Percentiles rank a stretch among this genome's conserved stretches.
Evolutionary conservation across 768 basidiomycete species (phyloP).

Genomic region (Fomitopsis serialis): DNA sequence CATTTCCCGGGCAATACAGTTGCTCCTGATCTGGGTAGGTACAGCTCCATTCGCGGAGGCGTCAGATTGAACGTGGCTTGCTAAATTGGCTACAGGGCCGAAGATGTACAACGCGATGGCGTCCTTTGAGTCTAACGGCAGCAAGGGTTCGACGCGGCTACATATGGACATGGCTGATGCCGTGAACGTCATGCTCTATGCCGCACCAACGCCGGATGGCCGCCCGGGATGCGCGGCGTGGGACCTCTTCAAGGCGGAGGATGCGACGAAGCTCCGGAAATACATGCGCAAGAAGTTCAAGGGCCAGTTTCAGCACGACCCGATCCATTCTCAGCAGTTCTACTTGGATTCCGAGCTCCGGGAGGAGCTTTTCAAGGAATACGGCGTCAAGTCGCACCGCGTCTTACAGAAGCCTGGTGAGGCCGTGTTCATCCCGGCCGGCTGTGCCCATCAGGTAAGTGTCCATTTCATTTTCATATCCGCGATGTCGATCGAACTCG

Average conservation of each 20-base stretch:
- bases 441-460: constrained; percentile 83
- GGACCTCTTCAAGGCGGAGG: constrained; percentile 84
- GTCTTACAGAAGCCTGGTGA: constrained; percentile 91
- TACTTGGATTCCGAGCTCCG: constrained; percentile 73
- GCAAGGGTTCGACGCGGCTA: constrained; percentile 80
- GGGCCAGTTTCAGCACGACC: constrained; percentile 59
- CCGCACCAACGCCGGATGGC: constrained; percentile 51
- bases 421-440: constrained; percentile 93
- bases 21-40: constrained; percentile 73
- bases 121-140: constrained; percentile 57
- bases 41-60: constrained; percentile 14
- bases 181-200: constrained; percentile 83
- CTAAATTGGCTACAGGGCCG: constrained; percentile 49
- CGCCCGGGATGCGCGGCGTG: constrained; percentile 79
- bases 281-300: constrained; percentile 68
- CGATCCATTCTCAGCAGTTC: constrained; percentile 86
- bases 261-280: constrained; percentile 68
- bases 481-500: constrained; percentile 1
- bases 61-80: constrained; percentile 7
- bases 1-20: constrained; percentile 81
- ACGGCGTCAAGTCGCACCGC: constrained; percentile 72
- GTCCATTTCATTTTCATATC: background rate
- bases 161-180: constrained; percentile 97
- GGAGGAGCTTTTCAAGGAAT: constrained; percentile 58
- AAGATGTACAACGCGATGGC: constrained; percentile 95